Evolutionary conservation across 2,329 filamentous ascomycete species (phyloP).

Genomic region (Aspergillus neotritici): DNA sequence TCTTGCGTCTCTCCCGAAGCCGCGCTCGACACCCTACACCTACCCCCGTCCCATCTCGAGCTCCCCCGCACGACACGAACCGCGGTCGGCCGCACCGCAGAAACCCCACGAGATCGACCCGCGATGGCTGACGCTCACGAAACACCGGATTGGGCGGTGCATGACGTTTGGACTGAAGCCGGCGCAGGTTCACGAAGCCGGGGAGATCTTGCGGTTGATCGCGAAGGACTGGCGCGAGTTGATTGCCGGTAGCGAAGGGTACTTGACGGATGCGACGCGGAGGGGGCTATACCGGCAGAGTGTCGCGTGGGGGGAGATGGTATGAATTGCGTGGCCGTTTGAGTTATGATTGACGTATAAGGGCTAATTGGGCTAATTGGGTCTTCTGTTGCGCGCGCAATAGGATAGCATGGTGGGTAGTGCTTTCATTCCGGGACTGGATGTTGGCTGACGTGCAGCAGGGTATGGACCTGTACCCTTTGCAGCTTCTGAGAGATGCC

Average conservation of each 20-base stretch:
- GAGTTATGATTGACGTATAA: background rate
- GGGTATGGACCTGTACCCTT: conserved; percentile 19
- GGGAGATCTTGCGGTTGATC: conserved; percentile 54
- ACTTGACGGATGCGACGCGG: conserved; percentile 57
- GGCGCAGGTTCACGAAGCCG: conserved; percentile 54
- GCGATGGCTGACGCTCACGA: conserved; percentile 66
- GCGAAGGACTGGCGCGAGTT: conserved; percentile 65
- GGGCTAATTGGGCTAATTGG: conserved; percentile 16
- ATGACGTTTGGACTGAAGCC: conserved; percentile 65
- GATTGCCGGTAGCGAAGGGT: conserved; percentile 69
- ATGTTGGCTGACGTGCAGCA: conserved; percentile 9
- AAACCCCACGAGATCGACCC: conserved; percentile 39
- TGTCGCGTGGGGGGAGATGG: conserved; percentile 84
- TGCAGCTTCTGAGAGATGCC: background rate
- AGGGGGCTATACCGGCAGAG: conserved; percentile 60
- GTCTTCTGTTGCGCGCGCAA: conserved; percentile 7
- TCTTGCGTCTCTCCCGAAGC: conserved; percentile 11
- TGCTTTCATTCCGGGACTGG: background rate
- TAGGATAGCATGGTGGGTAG: conserved; percentile 45
- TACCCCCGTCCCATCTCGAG: conserved; percentile 18
- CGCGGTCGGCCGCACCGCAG: conserved; percentile 8
- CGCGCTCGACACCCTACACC: conserved; percentile 1
- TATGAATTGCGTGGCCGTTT: conserved; percentile 29
- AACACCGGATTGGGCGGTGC: conserved; percentile 64
- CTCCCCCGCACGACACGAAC: conserved; percentile 11